Evolutionary conservation across 192 early-diverging fungal genomes (phyloP).

Genomic region (Coemansia sp.): DNA sequence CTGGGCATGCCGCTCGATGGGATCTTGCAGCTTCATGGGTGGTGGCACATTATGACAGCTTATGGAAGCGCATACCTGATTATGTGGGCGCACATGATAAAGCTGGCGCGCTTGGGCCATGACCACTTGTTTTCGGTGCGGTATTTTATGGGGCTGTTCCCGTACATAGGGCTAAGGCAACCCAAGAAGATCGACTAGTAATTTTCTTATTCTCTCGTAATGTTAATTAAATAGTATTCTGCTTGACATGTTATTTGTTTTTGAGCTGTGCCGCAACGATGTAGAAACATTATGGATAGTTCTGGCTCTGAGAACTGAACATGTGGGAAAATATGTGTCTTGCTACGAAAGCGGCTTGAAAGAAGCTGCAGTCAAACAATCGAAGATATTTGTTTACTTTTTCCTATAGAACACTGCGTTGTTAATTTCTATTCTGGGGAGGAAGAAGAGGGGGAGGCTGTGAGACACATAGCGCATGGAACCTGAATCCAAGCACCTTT

Average conservation of each 20-base stretch:
- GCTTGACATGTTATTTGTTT: background rate
- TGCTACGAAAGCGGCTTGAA: background rate
- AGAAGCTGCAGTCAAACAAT: too few relatives aligned
- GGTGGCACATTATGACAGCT: constrained; percentile 60
- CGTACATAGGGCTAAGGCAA: constrained; percentile 21
- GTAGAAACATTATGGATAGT: background rate
- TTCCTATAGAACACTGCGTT: background rate
- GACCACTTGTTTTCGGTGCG: constrained; percentile 34
- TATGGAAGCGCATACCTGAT: constrained; percentile 47
- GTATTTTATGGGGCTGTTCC: constrained; percentile 33
- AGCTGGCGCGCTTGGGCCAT: constrained; percentile 37
- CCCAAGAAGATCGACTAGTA: constrained; percentile 44
- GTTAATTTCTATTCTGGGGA: constrained; percentile 1
- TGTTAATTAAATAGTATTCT: background rate
- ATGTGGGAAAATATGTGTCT: background rate
- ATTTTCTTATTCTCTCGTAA: background rate
- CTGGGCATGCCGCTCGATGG: constrained; percentile 55
- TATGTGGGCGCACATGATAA: constrained; percentile 45
- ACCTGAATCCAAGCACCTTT: background rate
- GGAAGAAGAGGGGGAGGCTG: background rate
- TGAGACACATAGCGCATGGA: background rate
- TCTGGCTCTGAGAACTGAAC: too few relatives aligned
- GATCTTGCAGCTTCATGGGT: constrained; percentile 59
- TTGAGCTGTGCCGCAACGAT: too few relatives aligned
- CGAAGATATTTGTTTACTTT: background rate